phyloP scores from a whole-genome alignment of 192 early-diverging fungal genomes.

The Coemansia sp. region DNA sequence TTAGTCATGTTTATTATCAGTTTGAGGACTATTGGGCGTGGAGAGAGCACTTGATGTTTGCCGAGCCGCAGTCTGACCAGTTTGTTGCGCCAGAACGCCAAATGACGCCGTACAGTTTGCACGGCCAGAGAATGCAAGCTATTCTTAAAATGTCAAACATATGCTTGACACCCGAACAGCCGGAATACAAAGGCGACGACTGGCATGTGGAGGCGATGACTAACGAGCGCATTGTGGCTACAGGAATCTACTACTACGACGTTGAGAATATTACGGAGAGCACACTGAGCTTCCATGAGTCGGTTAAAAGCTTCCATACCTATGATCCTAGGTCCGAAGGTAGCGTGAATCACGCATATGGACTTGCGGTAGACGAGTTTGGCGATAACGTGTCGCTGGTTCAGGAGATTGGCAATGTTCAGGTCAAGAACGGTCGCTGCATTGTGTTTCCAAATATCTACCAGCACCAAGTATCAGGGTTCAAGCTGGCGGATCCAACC shows the following conservation, averaged over 20 bases:
- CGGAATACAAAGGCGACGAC: slow-evolving; percentile 52
- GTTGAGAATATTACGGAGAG: slow-evolving; percentile 68
- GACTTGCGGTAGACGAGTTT: slow-evolving; percentile 28
- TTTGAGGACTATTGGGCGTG: slow-evolving; percentile 27
- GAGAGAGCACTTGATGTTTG: slow-evolving; percentile 15
- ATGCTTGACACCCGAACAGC: slow-evolving; percentile 64
- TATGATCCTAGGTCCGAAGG: slow-evolving; percentile 8
- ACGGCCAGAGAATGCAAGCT: slow-evolving; percentile 54
- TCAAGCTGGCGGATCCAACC: slow-evolving; percentile 60
- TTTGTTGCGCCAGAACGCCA: slow-evolving; percentile 34
- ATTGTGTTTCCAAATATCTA: slow-evolving; percentile 71
- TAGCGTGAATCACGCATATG: slow-evolving; percentile 39
- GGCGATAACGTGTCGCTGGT: slow-evolving; percentile 10
- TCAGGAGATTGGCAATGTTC: slow-evolving; percentile 53
- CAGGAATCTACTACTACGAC: slow-evolving; percentile 73
- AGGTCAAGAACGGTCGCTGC: slow-evolving; percentile 57
- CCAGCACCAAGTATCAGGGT: slow-evolving; percentile 67
- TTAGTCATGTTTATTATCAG: slow-evolving; percentile 15
- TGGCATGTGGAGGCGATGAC: slow-evolving; percentile 78
- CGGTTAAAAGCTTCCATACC: slow-evolving; percentile 4
- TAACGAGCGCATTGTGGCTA: slow-evolving; percentile 70
- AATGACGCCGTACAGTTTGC: slow-evolving; percentile 27
- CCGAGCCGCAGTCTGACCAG: slow-evolving; percentile 39
- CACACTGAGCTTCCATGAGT: slow-evolving; percentile 58
- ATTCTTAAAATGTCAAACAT: slow-evolving; percentile 75